Evolutionary conservation across 805 yeast genomes (phyloP).

Genomic region (Candida adriatica): DNA sequence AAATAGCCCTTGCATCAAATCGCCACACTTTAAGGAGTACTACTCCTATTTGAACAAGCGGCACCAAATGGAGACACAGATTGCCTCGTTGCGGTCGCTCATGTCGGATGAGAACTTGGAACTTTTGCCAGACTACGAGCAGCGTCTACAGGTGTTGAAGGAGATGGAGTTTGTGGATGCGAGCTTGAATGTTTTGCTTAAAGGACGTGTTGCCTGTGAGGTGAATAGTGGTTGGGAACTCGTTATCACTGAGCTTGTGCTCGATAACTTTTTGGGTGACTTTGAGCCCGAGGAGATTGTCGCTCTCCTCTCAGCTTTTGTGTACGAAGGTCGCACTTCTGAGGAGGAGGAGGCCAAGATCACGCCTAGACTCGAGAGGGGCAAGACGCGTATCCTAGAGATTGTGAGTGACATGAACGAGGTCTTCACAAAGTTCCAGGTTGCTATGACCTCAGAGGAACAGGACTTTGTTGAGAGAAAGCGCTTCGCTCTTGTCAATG

Average conservation of each 20-base stretch:
- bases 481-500: constrained; percentile 86
- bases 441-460: constrained; percentile 76
- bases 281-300: constrained; percentile 95
- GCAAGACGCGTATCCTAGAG: constrained; percentile 57
- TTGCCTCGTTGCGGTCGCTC: constrained; percentile 48
- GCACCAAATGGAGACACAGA: constrained; percentile 39
- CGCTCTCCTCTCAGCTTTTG: constrained; percentile 88
- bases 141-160: constrained; percentile 70
- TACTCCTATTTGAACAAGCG: constrained; percentile 40
- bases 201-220: constrained; percentile 94
- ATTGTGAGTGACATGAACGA: constrained; percentile 58
- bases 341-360: constrained; percentile 53
- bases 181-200: constrained; percentile 68
- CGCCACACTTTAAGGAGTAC: constrained; percentile 39
- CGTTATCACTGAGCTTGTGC: constrained; percentile 77
- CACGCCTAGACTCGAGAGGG: constrained; percentile 77
- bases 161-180: constrained; percentile 77
- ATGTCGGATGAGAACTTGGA: constrained; percentile 86
- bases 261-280: constrained; percentile 88
- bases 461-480: constrained; percentile 75
- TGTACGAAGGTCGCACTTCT: constrained; percentile 72
- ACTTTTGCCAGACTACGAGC: constrained; percentile 88
- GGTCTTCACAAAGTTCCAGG: constrained; percentile 61
- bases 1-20: constrained; percentile 23
- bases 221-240: constrained; percentile 88